Evolutionary conservation across 139 green algal species (phyloP), one percentile per base, ranked within the genome.

Genomic region (Astrephomene gubernaculifera): DNA sequence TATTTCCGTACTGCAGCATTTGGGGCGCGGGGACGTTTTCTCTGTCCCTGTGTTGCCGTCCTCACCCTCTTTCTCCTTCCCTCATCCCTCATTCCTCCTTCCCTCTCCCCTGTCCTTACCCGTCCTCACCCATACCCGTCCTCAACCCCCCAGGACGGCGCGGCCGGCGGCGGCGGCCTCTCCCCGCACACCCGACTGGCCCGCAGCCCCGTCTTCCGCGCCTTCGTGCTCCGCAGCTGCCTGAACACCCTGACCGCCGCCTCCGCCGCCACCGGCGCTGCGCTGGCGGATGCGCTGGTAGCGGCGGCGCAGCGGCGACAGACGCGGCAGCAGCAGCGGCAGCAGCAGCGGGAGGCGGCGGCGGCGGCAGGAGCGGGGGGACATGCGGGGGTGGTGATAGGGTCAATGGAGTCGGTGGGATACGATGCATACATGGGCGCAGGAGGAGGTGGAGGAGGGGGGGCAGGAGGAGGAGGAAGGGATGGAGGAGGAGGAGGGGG

Each of bases 191-290:
- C 45, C 36, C 83, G 79, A 67, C 89, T 94, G 31, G 87, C 82
- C 35, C 61, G 90, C 36, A 74, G 84, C 63, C 36, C 71, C 9
- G 31, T 38, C 12, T 93, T 94, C 39, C 71, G 85, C 31, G 67
- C 79, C 17, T 94, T 92, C 53, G 79, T 83, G 35, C 83, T 94
- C 31, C 72, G 71, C 73, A 54, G 73, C 73, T 81, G 73, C 73
- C 53, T 81, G 24, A 81, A 81, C 53, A n/a, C 22, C 24, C 73
- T 81, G 73, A 35, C 24, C n/a, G 53, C 73, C 73, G 49, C 53
- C 53, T 9, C 52, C 36, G 36, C 52, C 53, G 33, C 73, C 35
- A 67, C 72, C 72, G 71, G 71, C 71, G 45, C 44, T 7, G 73
- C 53, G 36, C 73, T 81, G 43, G 60, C 73, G 52, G 73, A 81